Evolutionary conservation across 2,329 filamentous ascomycete genomes (phyloP), one percentile per base, ranked within the genome.

Genomic region (Periconia digitata): DNA sequence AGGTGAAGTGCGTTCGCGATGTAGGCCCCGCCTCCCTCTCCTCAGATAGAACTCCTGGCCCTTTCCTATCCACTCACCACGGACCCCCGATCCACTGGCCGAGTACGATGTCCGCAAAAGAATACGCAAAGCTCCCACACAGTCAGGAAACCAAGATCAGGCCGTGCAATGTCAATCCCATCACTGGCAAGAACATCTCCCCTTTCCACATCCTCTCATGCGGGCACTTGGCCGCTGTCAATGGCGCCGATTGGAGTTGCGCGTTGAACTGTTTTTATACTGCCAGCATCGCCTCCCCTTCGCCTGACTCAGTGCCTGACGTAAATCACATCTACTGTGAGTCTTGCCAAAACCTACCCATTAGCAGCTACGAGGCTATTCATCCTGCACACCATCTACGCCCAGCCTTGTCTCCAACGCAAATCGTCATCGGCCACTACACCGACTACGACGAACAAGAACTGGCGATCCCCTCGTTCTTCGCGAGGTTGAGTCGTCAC

Each of bases 181-280:
- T n/a, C 29, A 3, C 15, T 3, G 12, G 20, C 21, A 7, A 6
- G 0, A 20, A 34, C 6, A 23, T 35, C 2, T 23, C 24, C 20
- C 36, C 40, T 2, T 49, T 55, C 23, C 59, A 62, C 23, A 45
- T 59, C 32, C 51, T 62, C 15, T n/a, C 22, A 16, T 62, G 57
- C 44, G 59, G 59, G 8, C 59, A 62, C 22, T 41, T 60, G 13
- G 48, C 57, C n/a, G 45, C 23, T 16, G 23, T 60, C 5, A 41
- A 53, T 35, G 41, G 24, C 20, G 1, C n/a, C 1, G 50, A 58
- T 37, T 29, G 37, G 4, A 49, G 47, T 24, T 62, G 57, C 22
- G 55, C 40, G 21, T 40, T 38, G 8, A 60, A 59, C 32, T 62
- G 57, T 35, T 45, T 47, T 5, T 48, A 56, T 24, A 46, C 45